Conservation (phyloP, 2,329 filamentous ascomycete species). For the Neobulgaria alba region DNA sequence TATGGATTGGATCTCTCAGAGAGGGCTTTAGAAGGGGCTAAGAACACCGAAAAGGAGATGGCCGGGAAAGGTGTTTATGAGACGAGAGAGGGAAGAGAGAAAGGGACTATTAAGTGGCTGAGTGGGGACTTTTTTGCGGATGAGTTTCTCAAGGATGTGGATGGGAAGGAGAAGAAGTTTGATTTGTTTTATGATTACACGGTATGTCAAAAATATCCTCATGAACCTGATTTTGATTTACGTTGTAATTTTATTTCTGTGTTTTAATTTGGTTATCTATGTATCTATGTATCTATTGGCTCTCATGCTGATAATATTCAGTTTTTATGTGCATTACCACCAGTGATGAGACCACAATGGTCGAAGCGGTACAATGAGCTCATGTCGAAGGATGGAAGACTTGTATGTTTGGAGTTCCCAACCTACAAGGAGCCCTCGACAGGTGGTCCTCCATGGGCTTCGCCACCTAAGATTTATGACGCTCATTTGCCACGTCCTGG, state of each 20-base stretch:
- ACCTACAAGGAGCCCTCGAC: slow-evolving; percentile 57
- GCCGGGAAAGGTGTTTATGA: slow-evolving; percentile 35
- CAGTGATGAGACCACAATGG: slow-evolving; percentile 43
- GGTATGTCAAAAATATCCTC: slow-evolving; percentile 36
- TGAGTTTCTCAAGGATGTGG: slow-evolving; percentile 39
- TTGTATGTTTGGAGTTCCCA: slow-evolving; percentile 70
- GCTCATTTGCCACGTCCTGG: slow-evolving; percentile 65
- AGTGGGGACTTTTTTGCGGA: slow-evolving; percentile 59
- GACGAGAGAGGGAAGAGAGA: slow-evolving; percentile 33
- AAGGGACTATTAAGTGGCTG: slow-evolving; percentile 47
- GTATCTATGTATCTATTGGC: too few relatives aligned
- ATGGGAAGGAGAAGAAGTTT: slow-evolving; percentile 39
- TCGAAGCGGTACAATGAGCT: slow-evolving; percentile 43
- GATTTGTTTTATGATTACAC: slow-evolving; percentile 60
- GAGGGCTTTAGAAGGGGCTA: slow-evolving; percentile 37
- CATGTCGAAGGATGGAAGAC: slow-evolving; percentile 39
- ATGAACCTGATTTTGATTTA: too few relatives aligned
- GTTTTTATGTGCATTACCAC: slow-evolving; percentile 57
- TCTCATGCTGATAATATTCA: too few relatives aligned
- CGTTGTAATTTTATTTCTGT: too few relatives aligned
- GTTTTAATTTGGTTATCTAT: too few relatives aligned
- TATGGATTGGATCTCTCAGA: slow-evolving; percentile 50
- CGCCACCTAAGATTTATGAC: slow-evolving; percentile 61
- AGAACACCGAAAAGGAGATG: slow-evolving; percentile 32
- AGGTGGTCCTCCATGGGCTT: slow-evolving; percentile 65